These are phyloP conservation scores for Paramecium caudatum DNA, from an alignment of 73 alveolate genomes.

Conservation along the genomic window DNA sequence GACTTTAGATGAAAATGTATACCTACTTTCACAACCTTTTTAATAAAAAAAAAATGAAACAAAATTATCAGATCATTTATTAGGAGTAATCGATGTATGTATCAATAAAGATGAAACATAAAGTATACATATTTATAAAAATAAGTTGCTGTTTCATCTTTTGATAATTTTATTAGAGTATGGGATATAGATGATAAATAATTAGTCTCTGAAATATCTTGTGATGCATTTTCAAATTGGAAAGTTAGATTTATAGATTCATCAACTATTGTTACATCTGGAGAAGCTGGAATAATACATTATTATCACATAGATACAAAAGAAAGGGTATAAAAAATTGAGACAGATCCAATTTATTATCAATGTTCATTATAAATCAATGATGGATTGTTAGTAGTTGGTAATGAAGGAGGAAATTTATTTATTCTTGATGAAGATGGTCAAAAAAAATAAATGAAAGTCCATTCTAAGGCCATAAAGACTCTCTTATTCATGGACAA, in stretches of 20 bases:
- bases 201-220: background rate
- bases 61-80: constrained; percentile 37
- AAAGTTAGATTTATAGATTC: constrained; percentile 21
- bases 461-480: constrained; percentile 28
- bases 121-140: constrained; percentile 22
- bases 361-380: background rate
- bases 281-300: constrained; percentile 38
- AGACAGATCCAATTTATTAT: constrained; percentile 20
- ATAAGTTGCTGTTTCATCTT: constrained; percentile 61
- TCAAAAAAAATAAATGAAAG: background rate
- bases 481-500: background rate
- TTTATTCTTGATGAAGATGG: background rate
- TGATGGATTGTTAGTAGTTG: background rate
- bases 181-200: constrained; percentile 63
- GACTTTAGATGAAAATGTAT: constrained; percentile 56
- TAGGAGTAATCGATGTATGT: constrained; percentile 47
- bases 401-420: constrained; percentile 22
- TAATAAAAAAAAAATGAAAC: background rate
- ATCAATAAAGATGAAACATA: constrained; percentile 51
- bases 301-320: constrained; percentile 34
- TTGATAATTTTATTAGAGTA: constrained; percentile 32
- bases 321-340: background rate
- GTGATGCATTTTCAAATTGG: constrained; percentile 62
- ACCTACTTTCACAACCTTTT: constrained; percentile 14
- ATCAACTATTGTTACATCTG: constrained; percentile 20